These are phyloP conservation scores for Jamesozyma piceae DNA, from an alignment of 805 yeast genomes.

Conservation along the genomic window DNA sequence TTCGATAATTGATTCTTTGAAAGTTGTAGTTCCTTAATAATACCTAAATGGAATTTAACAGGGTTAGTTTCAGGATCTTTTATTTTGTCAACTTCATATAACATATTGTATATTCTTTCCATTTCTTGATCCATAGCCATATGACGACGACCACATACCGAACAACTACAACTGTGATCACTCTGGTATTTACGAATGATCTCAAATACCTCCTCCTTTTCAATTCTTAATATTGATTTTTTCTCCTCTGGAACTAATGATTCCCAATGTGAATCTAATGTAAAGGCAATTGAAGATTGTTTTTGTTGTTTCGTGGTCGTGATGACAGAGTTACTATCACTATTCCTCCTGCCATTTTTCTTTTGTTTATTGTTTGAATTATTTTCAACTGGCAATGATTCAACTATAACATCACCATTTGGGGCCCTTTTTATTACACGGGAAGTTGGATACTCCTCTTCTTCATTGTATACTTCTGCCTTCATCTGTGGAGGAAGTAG, in stretches of 20 bases:
- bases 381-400: constrained; percentile 28
- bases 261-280: constrained; percentile 47
- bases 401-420: constrained; percentile 71
- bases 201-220: constrained; percentile 58
- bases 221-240: constrained; percentile 51
- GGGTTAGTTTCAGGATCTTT: constrained; percentile 27
- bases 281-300: constrained; percentile 17
- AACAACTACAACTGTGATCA: constrained; percentile 50
- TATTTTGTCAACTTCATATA: constrained; percentile 43
- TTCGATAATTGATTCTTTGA: constrained; percentile 9
- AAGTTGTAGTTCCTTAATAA: constrained; percentile 28
- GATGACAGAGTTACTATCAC: constrained; percentile 1
- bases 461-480: constrained; percentile 45
- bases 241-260: constrained; percentile 52
- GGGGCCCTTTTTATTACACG: constrained; percentile 60
- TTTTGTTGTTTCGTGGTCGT: neutral
- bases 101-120: constrained; percentile 60
- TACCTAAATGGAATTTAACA: constrained; percentile 26
- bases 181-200: constrained; percentile 53
- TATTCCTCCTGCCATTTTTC: neutral
- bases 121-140: constrained; percentile 66
- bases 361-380: constrained; percentile 4
- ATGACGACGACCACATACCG: constrained; percentile 69
- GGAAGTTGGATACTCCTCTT: constrained; percentile 61
- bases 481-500: constrained; percentile 15